Conservation (phyloP, 2,329 filamentous ascomycete genomes). For the Aspergillus ustus region DNA sequence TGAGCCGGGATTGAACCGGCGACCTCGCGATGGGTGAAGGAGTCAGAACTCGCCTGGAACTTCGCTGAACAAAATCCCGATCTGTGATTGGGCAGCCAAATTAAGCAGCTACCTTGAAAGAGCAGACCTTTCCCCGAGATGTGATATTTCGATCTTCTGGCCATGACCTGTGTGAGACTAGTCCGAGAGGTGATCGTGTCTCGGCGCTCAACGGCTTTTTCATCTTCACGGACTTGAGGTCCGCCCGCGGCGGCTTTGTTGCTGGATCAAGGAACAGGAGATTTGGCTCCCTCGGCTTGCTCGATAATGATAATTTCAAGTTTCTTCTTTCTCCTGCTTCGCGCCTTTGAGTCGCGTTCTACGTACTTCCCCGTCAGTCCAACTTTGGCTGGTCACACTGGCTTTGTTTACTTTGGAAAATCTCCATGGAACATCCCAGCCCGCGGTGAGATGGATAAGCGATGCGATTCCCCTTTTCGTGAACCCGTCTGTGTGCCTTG, state of each 20-base stretch:
- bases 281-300: not conserved
- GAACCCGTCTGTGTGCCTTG: not conserved
- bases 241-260: not conserved
- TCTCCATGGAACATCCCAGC: not conserved
- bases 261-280: not conserved
- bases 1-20: too few species aligned
- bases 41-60: too few species aligned
- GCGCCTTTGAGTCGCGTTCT: not conserved
- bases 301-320: too few species aligned
- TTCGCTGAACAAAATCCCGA: too few species aligned
- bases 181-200: not conserved
- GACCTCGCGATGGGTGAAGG: too few species aligned
- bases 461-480: conserved; percentile 9
- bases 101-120: too few species aligned
- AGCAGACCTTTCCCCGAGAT: too few species aligned
- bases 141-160: conserved; percentile 6
- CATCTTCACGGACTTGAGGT: not conserved
- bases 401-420: not conserved
- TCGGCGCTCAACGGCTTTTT: conserved; percentile 9
- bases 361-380: not conserved
- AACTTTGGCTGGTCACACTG: not conserved
- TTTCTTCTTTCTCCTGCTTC: not conserved
- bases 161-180: not conserved
- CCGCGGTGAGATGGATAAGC: conserved; percentile 1
- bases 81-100: too few species aligned